Evolutionary conservation across 75 land plant species (phyloP).

Genomic region (Picea sitchensis): DNA sequence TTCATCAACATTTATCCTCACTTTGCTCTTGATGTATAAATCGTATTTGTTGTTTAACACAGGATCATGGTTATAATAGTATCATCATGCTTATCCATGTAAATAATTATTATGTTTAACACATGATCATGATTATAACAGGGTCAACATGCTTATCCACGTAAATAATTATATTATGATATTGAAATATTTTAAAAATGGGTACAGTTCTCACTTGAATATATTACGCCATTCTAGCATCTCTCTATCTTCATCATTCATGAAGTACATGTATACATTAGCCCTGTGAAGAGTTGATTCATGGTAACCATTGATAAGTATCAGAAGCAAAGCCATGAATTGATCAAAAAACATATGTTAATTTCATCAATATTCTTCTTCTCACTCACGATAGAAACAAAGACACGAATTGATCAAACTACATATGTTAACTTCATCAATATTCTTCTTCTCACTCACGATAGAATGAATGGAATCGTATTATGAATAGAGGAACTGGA

Average conservation of each 20-base stretch:
- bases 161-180: background rate
- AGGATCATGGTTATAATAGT: background rate
- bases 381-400: constrained; percentile 51
- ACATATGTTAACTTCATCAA: background rate
- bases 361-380: background rate
- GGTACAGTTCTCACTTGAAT: constrained; percentile 51
- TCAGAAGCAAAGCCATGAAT: too few species aligned
- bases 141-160: too few species aligned
- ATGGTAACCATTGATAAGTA: background rate
- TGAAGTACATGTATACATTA: constrained; percentile 59
- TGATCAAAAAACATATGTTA: too few species aligned
- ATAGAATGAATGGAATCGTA: constrained; percentile 86
- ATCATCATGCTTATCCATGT: background rate
- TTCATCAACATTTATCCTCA: constrained; percentile 63
- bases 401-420: too few species aligned
- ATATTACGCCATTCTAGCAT: constrained; percentile 70
- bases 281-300: constrained; percentile 62
- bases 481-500: constrained; percentile 70
- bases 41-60: constrained; percentile 66
- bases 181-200: background rate
- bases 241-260: constrained; percentile 69
- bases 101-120: too few species aligned
- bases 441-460: constrained; percentile 22
- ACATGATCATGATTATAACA: too few species aligned
- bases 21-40: constrained; percentile 86